Evolutionary conservation across 2,329 filamentous ascomycete species (phyloP).

Genomic region (Aureobasidium vineae): DNA sequence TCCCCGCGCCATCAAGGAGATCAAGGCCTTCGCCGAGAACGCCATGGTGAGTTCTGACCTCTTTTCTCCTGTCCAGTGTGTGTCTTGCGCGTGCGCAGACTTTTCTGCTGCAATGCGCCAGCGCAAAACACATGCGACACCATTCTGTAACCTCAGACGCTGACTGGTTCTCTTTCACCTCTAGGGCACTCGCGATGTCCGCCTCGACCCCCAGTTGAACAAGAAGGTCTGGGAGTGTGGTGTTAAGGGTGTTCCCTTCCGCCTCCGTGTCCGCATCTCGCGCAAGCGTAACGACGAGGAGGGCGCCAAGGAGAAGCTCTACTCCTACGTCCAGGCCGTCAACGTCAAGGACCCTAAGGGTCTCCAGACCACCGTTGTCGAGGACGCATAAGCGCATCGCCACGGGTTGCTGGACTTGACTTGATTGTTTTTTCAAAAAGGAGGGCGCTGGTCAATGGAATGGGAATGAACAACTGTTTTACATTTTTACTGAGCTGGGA

Average conservation of each 20-base stretch:
- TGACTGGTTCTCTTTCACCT: slow-evolving; percentile 22
- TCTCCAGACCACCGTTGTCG: slow-evolving; percentile 85
- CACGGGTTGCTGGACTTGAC: slow-evolving; percentile 14
- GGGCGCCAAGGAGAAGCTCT: slow-evolving; percentile 98
- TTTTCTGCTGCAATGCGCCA: background rate
- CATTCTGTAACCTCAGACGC: background rate
- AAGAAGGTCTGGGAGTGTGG: slow-evolving; percentile 99
- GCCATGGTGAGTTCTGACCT: slow-evolving; percentile 76
- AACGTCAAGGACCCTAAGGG: slow-evolving; percentile 99
- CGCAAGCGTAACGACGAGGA: slow-evolving; percentile 99
- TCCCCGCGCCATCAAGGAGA: slow-evolving; percentile 99
- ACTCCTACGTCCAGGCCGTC: slow-evolving; percentile 99
- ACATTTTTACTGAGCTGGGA: slow-evolving; percentile 27
- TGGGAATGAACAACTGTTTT: slow-evolving; percentile 26
- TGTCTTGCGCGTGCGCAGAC: slow-evolving; percentile 2
- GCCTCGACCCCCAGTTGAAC: slow-evolving; percentile 97
- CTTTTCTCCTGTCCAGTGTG: background rate
- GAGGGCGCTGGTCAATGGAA: slow-evolving; percentile 19
- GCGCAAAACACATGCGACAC: slow-evolving; percentile 6
- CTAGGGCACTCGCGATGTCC: slow-evolving; percentile 94
- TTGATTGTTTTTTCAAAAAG: slow-evolving; percentile 13
- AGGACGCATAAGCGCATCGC: slow-evolving; percentile 53
- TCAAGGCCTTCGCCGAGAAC: slow-evolving; percentile 87
- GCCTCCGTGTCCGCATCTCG: slow-evolving; percentile 96
- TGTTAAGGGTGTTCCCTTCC: slow-evolving; percentile 98